Base-by-base conservation (phyloP, 345 rosid genomes). In the Salix caprea region DNA sequence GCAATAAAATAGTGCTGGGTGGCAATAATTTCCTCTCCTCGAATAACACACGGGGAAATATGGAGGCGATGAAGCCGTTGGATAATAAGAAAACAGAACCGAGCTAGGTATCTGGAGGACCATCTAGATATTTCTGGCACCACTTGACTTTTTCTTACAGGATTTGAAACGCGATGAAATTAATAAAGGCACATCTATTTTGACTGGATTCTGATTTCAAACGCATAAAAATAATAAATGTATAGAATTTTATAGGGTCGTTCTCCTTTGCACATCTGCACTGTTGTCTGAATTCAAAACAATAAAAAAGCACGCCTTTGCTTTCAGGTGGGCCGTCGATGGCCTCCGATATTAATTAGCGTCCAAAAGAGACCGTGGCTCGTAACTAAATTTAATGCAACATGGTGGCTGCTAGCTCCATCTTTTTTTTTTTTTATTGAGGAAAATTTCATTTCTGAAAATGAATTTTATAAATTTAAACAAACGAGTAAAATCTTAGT, bases 401-500 rank as follows among this genome's bases (percentile, higher is more conserved):
- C 13, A 42, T 11, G 46, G 1, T 42, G 46, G 3, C 46, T 11
- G 46, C 46, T 42, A 10, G 46, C 46, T 42, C 13, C 44, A 12
- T 40, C 13, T 1, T 12, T 40, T 10, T 40, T 10, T 10, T 40
- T 10, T 2, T 30, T 2, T 0, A 2, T 30, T 30, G 30, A 2
- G 3, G 3, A 30, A 30, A 30, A 28, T 28, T 30, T 30, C 0
- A 30, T 30, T 30, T 30, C 0, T 30, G 4, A 0, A 30, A 30
- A 30, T 30, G 4, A 30, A 30, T 2, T 30, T 30, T 30, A 30
- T 30, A 30, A 30, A 30, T 2, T 4, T 30, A 30, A 0, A 30
- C 2, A 2, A 30, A 30, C 0, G 0, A 2, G 3, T 30, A 30
- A 30, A 30, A 30, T 30, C 0, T 2, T 0, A 30, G 0, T 30